Percentiles rank a stretch among this genome's conserved stretches.
Conservation (phyloP, 352 stramenopile species). For the Globisporangium nunn region DNA sequence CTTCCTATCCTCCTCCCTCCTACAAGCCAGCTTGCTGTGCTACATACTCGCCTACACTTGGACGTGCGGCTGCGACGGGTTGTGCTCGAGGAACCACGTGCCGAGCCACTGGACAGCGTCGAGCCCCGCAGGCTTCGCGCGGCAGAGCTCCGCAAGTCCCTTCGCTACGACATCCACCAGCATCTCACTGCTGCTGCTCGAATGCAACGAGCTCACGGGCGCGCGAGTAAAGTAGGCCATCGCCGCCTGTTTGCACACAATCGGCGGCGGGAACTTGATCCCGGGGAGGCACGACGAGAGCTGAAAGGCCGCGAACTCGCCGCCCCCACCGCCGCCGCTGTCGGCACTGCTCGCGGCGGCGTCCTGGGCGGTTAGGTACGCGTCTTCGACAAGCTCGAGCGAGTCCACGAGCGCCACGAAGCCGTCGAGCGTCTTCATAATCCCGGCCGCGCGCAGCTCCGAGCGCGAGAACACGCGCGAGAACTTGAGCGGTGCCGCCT, state of each 20-base stretch:
- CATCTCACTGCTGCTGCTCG: conserved; percentile 32
- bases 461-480: conserved; percentile 46
- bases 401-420: conserved; percentile 56
- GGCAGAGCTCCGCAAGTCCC: conserved; percentile 73
- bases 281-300: conserved; percentile 55
- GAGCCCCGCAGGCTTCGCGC: conserved; percentile 63
- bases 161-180: conserved; percentile 66
- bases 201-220: conserved; percentile 40
- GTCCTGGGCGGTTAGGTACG: conserved; percentile 49
- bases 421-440: conserved; percentile 55
- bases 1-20: not conserved
- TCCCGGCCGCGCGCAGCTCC: conserved; percentile 36
- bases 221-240: conserved; percentile 53
- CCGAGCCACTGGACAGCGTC: conserved; percentile 81
- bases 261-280: conserved; percentile 40
- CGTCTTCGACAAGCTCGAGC: conserved; percentile 59
- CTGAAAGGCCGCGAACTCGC: conserved; percentile 44
- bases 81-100: conserved; percentile 80
- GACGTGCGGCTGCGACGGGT: conserved; percentile 78
- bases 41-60: conserved; percentile 13
- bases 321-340: conserved; percentile 19
- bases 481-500: conserved; percentile 44
- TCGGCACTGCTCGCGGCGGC: conserved; percentile 12
- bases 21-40: not conserved
- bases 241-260: conserved; percentile 53